Percentiles rank a stretch among this genome's conserved stretches.
Evolutionary conservation across 139 green algal genomes (phyloP).

Genomic region (Volvox reticuliferus): DNA sequence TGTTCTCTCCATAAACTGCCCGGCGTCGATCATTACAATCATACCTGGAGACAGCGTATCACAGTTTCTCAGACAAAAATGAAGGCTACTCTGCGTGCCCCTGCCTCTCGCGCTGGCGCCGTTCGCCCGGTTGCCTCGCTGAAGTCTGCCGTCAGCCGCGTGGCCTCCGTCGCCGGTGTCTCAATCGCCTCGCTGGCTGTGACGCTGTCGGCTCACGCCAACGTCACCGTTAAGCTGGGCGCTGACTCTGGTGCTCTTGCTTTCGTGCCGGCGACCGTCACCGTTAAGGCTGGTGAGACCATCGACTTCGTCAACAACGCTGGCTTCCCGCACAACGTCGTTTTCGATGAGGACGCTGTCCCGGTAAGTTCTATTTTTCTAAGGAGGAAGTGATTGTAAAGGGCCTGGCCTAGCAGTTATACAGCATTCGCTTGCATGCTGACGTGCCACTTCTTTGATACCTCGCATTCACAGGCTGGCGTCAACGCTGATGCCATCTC

Average conservation of each 20-base stretch:
- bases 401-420: neutral
- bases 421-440: neutral
- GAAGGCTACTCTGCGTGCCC: slow-evolving; percentile 34
- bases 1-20: neutral
- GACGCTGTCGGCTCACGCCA: slow-evolving; percentile 76
- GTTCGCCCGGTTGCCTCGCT: slow-evolving; percentile 45
- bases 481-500: slow-evolving; percentile 90
- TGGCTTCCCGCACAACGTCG: slow-evolving; percentile 88
- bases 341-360: slow-evolving; percentile 96
- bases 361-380: slow-evolving; percentile 70
- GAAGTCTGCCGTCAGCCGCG: slow-evolving; percentile 50
- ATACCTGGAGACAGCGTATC: slow-evolving; percentile 38
- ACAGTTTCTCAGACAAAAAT: slow-evolving; percentile 6
- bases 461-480: slow-evolving; percentile 65
- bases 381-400: too few relatives aligned
- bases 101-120: slow-evolving; percentile 17
- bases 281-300: slow-evolving; percentile 85
- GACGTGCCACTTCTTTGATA: neutral
- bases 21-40: neutral
- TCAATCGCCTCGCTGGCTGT: slow-evolving; percentile 79
- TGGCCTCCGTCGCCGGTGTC: slow-evolving; percentile 72
- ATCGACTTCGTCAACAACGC: slow-evolving; percentile 91
- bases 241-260: slow-evolving; percentile 81
- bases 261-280: slow-evolving; percentile 79
- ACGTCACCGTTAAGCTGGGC: slow-evolving; percentile 87